Evolutionary conservation across 148 eudicot species (phyloP).

Genomic region (Camellia sinensis): DNA sequence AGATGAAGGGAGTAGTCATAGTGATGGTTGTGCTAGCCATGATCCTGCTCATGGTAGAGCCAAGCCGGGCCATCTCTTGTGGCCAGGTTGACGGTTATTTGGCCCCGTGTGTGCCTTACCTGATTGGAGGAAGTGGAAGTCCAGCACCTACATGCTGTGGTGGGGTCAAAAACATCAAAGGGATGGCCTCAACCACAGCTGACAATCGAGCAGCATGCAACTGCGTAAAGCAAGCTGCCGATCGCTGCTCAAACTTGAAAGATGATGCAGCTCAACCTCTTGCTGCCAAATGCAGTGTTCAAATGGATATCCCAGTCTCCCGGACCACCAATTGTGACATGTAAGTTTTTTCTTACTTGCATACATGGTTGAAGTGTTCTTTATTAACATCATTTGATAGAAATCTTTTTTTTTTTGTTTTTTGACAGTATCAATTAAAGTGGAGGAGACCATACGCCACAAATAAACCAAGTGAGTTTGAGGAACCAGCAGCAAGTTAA

Average conservation of each 20-base stretch:
- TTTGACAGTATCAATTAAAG: slow-evolving; percentile 9
- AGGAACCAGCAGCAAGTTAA: neutral
- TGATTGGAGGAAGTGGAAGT: slow-evolving; percentile 13
- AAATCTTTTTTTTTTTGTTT: neutral
- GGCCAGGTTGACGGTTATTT: slow-evolving; percentile 19
- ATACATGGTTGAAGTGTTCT: neutral
- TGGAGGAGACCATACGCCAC: neutral
- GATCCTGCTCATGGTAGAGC: slow-evolving; percentile 16
- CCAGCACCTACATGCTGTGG: slow-evolving; percentile 19
- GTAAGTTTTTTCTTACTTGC: neutral
- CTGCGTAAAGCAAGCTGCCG: slow-evolving; percentile 29
- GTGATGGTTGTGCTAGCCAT: slow-evolving; percentile 20
- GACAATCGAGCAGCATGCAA: slow-evolving; percentile 19
- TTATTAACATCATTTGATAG: neutral
- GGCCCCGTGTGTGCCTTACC: slow-evolving; percentile 23
- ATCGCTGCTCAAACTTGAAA: slow-evolving; percentile 10
- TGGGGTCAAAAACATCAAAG: slow-evolving; percentile 20
- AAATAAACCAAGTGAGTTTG: slow-evolving; percentile 2
- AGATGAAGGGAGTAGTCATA: slow-evolving; percentile 22
- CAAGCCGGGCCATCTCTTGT: slow-evolving; percentile 21
- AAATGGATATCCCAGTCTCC: slow-evolving; percentile 24
- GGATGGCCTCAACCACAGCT: neutral
- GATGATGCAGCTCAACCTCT: slow-evolving; percentile 25
- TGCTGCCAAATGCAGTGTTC: slow-evolving; percentile 22
- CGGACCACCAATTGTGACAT: slow-evolving; percentile 20